phyloP scores from a whole-genome alignment of 345 rosid species.

The Luvunga scandens region DNA sequence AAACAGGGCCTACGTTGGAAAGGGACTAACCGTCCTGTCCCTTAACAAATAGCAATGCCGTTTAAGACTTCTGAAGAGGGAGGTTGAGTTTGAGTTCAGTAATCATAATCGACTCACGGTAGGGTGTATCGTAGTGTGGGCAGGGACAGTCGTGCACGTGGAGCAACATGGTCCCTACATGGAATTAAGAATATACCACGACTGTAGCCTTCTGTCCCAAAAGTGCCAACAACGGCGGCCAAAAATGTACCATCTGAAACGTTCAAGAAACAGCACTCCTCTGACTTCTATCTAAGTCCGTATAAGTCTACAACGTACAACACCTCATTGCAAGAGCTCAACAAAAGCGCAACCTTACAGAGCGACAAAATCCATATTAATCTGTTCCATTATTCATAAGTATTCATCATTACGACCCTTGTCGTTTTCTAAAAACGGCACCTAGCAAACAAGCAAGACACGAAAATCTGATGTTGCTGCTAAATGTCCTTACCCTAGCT shows the following conservation, averaged over 20 bases:
- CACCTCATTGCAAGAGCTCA: neutral
- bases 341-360: neutral
- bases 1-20: no score
- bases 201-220: neutral
- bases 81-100: no score
- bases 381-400: neutral
- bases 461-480: conserved; percentile 21
- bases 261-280: no score
- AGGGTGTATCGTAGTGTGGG: no score
- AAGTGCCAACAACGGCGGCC: neutral
- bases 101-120: no score
- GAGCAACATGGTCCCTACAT: neutral
- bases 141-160: neutral
- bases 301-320: neutral
- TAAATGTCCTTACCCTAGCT: conserved; percentile 28
- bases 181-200: no score
- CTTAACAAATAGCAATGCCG: no score
- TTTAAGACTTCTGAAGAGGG: no score
- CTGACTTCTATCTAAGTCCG: neutral
- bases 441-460: neutral
- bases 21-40: no score
- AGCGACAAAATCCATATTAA: neutral
- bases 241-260: neutral
- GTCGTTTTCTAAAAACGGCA: neutral
- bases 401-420: neutral